Conservation (phyloP, 805 yeast genomes). For the Kluyveromyces siamensis region DNA sequence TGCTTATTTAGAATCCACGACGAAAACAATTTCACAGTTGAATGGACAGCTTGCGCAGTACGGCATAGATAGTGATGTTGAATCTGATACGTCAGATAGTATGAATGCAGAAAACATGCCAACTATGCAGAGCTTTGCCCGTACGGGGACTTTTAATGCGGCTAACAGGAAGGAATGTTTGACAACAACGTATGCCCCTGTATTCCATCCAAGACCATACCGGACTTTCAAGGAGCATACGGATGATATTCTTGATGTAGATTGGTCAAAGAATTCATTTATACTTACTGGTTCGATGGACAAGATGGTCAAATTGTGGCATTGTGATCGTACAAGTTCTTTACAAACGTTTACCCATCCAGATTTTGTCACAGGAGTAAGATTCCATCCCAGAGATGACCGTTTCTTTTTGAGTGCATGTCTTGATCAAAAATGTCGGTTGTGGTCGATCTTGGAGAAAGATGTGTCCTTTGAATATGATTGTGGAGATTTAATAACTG, state of each 20-base stretch:
- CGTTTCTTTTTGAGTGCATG: slow-evolving; percentile 79
- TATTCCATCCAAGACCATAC: slow-evolving; percentile 61
- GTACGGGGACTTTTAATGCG: not conserved
- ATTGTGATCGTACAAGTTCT: slow-evolving; percentile 55
- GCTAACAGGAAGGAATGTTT: not conserved
- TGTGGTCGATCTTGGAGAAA: slow-evolving; percentile 81
- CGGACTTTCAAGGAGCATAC: slow-evolving; percentile 58
- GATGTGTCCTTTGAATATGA: slow-evolving; percentile 52
- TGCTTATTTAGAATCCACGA: slow-evolving; percentile 7
- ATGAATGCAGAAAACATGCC: not conserved
- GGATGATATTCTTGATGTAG: slow-evolving; percentile 61
- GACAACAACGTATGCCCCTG: slow-evolving; percentile 49
- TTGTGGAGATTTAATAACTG: slow-evolving; percentile 61
- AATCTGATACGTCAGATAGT: not conserved
- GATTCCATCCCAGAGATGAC: slow-evolving; percentile 80
- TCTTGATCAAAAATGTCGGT: slow-evolving; percentile 59
- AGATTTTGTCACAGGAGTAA: slow-evolving; percentile 76
- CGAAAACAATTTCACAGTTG: slow-evolving; percentile 5
- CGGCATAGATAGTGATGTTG: not conserved
- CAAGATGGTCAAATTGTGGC: slow-evolving; percentile 77
- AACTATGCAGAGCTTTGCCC: not conserved
- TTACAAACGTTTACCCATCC: slow-evolving; percentile 58
- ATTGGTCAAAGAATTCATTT: slow-evolving; percentile 86
- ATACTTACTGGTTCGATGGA: slow-evolving; percentile 78
- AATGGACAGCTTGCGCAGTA: slow-evolving; percentile 3